A percentile compares a stretch with the other conserved stretches of the same genome.
Conservation (phyloP, 164 flowering plant species). For the Euptelea pleiosperma region DNA sequence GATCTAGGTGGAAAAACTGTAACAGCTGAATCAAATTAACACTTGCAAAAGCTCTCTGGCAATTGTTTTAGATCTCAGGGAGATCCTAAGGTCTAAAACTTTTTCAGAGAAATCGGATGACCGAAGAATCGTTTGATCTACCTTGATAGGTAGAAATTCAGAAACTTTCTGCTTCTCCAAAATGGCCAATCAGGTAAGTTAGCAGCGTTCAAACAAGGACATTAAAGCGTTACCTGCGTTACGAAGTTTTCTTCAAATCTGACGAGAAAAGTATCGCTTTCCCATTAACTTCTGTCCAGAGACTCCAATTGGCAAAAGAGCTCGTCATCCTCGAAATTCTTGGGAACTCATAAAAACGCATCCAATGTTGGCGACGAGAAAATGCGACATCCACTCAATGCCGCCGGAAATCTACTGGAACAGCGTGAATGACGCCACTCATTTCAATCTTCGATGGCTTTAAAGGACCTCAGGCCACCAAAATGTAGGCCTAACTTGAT, state of each 20-base stretch:
- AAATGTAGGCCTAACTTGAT: no score
- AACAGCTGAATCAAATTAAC: no score
- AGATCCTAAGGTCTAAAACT: background rate
- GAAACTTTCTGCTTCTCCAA: no score
- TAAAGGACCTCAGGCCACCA: no score
- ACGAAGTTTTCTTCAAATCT: background rate
- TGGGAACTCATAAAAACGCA: background rate
- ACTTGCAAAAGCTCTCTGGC: background rate
- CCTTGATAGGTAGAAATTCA: no score
- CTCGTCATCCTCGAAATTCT: no score
- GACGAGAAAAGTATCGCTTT: conserved; percentile 1
- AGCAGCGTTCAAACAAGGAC: background rate
- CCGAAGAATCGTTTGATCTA: background rate
- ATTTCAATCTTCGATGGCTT: background rate
- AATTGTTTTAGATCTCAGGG: no score
- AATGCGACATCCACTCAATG: background rate
- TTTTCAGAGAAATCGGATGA: background rate
- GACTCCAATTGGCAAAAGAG: background rate
- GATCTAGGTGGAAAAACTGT: background rate
- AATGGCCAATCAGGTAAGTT: no score
- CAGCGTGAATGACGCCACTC: no score
- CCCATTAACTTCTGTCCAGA: background rate
- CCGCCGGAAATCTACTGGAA: no score
- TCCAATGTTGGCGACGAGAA: no score
- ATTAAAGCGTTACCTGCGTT: conserved; percentile 3